Evolutionary conservation across 768 basidiomycete species (phyloP).

Genomic region (Mycena chlorophos): DNA sequence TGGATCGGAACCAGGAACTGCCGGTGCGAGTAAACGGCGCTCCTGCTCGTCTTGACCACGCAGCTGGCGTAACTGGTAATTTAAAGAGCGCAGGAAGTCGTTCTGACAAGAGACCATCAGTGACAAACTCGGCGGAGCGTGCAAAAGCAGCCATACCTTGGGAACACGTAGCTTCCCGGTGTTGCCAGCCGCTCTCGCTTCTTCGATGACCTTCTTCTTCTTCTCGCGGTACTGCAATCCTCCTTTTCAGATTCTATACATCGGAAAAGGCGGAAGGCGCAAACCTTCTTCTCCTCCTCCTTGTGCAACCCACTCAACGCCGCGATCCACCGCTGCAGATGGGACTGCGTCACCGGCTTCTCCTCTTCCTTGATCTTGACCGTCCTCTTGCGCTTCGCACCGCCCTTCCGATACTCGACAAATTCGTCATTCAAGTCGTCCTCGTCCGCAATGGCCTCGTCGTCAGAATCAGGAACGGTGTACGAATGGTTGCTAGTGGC

Average conservation of each 20-base stretch:
- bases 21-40: constrained; percentile 36
- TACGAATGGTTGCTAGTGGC: constrained; percentile 18
- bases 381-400: constrained; percentile 25
- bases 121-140: neutral
- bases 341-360: constrained; percentile 41
- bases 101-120: constrained; percentile 44
- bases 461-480: constrained; percentile 16
- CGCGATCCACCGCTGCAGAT: constrained; percentile 67
- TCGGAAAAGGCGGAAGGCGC: constrained; percentile 12
- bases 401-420: constrained; percentile 17
- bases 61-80: constrained; percentile 55
- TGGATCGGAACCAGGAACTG: constrained; percentile 34
- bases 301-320: constrained; percentile 60
- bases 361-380: constrained; percentile 45
- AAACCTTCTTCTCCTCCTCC: constrained; percentile 71
- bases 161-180: constrained; percentile 52
- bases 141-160: constrained; percentile 48
- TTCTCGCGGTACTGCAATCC: constrained; percentile 66
- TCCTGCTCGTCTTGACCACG: constrained; percentile 60
- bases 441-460: constrained; percentile 24
- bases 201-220: constrained; percentile 58
- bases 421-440: constrained; percentile 20
- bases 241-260: constrained; percentile 8
- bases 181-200: constrained; percentile 44
- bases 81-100: constrained; percentile 68